phyloP scores from a whole-genome alignment of 495 filamentous ascomycete genomes.

The Xylaria sp. region DNA sequence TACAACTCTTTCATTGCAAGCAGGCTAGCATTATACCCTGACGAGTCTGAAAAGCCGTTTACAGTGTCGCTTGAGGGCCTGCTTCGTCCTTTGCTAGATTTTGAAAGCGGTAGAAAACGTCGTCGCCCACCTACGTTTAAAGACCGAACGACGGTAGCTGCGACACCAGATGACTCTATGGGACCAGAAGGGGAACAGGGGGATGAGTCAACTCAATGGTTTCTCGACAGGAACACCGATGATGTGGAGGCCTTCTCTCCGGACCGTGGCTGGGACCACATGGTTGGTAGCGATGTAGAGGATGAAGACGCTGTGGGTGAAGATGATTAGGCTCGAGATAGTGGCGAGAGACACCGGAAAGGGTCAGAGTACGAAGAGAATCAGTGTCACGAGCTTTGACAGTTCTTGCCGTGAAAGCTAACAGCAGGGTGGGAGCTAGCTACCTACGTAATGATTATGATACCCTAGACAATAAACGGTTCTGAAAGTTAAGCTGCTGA shows the following conservation, averaged over 20 bases:
- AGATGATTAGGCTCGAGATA: conserved; percentile 19
- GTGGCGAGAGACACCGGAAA: not conserved
- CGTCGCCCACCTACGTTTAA: conserved; percentile 18
- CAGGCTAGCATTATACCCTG: conserved; percentile 33
- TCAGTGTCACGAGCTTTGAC: not conserved
- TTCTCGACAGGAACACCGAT: conserved; percentile 7
- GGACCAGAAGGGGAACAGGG: conserved; percentile 12
- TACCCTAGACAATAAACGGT: too few species aligned
- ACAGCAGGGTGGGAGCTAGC: not conserved
- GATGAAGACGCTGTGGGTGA: conserved; percentile 26
- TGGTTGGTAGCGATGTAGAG: conserved; percentile 28
- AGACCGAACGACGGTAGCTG: not conserved
- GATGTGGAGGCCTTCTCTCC: conserved; percentile 21
- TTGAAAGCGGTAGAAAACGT: conserved; percentile 29
- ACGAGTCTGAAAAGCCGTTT: conserved; percentile 36
- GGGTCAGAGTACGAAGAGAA: not conserved
- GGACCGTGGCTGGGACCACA: conserved; percentile 21
- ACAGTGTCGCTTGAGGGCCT: conserved; percentile 39
- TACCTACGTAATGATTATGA: not conserved
- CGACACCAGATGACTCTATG: not conserved
- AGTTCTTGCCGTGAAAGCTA: not conserved
- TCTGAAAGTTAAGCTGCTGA: too few species aligned
- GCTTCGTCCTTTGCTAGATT: conserved; percentile 37
- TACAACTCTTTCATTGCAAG: conserved; percentile 39
- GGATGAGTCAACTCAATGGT: conserved; percentile 22